Evolutionary conservation across 495 filamentous ascomycete species (phyloP).

Genomic region (Aspergillus biplanus): DNA sequence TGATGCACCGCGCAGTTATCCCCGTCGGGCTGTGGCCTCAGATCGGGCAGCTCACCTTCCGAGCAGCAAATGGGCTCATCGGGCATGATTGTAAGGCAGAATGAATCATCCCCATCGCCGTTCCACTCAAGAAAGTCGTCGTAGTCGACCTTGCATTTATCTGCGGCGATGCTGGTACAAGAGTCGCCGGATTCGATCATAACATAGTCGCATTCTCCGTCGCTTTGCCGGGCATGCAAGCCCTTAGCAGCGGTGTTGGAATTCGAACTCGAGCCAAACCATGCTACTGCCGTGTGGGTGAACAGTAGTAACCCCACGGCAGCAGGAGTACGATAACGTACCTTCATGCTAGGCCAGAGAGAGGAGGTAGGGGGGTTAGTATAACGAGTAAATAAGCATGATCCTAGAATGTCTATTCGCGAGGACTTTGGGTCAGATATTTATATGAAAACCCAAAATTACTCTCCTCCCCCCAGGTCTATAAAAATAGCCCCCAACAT

Average conservation of each 20-base stretch:
- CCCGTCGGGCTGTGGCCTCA: constrained; percentile 39
- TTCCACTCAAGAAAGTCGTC: constrained; percentile 45
- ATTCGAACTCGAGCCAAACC: not conserved
- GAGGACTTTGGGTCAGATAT: not conserved
- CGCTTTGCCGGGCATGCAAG: not conserved
- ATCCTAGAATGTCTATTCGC: not conserved
- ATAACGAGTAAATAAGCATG: not conserved
- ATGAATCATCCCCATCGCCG: constrained; percentile 21
- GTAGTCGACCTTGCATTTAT: not conserved
- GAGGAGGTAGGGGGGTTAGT: not conserved
- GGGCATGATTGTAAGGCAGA: constrained; percentile 39
- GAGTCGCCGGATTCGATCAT: not conserved
- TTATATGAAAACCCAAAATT: not conserved
- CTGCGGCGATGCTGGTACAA: not conserved
- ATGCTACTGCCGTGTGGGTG: not conserved
- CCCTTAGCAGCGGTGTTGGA: not conserved
- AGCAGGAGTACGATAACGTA: not conserved
- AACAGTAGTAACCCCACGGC: not conserved
- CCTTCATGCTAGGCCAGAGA: not conserved
- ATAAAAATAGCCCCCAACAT: not conserved
- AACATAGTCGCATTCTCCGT: not conserved
- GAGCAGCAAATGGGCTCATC: constrained; percentile 52
- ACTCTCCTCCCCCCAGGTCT: not conserved
- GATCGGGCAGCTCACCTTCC: constrained; percentile 42
- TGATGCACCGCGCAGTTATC: constrained; percentile 47